A percentile compares a stretch with the other conserved stretches of the same genome.
Evolutionary conservation across 2,329 filamentous ascomycete species (phyloP).

Genomic region (Pleomassaria siparia): DNA sequence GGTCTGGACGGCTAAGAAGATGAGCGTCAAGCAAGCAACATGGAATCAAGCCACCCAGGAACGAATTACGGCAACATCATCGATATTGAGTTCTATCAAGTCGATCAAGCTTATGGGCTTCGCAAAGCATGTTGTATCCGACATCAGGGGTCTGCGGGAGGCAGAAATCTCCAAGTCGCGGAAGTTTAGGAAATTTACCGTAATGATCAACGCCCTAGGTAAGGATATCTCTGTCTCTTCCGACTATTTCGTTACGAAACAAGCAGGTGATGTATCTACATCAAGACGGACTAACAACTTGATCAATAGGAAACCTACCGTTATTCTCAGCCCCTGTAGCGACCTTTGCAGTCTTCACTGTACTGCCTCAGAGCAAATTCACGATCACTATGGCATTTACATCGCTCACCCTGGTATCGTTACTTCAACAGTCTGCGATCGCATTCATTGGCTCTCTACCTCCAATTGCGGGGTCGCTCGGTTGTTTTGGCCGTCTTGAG

Average conservation of each 20-base stretch:
- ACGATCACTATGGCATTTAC: constrained; percentile 35
- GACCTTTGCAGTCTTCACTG: constrained; percentile 43
- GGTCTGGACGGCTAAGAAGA: not conserved
- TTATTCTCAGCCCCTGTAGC: constrained; percentile 35
- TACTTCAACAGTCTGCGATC: constrained; percentile 44
- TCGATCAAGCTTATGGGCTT: constrained; percentile 42
- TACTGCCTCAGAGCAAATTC: constrained; percentile 22
- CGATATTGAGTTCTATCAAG: constrained; percentile 39
- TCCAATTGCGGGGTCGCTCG: constrained; percentile 41
- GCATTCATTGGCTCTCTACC: constrained; percentile 44
- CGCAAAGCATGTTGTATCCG: constrained; percentile 2
- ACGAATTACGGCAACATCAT: constrained; percentile 38
- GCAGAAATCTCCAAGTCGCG: constrained; percentile 9
- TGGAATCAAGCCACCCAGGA: constrained; percentile 44
- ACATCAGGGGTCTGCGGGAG: constrained; percentile 11
- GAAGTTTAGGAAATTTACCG: constrained; percentile 1
- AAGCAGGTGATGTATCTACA: no score
- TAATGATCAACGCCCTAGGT: constrained; percentile 7
- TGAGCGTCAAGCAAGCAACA: constrained; percentile 14
- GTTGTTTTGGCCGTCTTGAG: constrained; percentile 38
- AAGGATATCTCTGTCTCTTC: not conserved
- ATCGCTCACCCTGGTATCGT: constrained; percentile 40
- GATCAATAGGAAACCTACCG: constrained; percentile 4
- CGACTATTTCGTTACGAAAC: no score
- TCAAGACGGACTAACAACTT: not conserved